Conservation (phyloP, 331 rosid species). For the Quercus phellos region DNA sequence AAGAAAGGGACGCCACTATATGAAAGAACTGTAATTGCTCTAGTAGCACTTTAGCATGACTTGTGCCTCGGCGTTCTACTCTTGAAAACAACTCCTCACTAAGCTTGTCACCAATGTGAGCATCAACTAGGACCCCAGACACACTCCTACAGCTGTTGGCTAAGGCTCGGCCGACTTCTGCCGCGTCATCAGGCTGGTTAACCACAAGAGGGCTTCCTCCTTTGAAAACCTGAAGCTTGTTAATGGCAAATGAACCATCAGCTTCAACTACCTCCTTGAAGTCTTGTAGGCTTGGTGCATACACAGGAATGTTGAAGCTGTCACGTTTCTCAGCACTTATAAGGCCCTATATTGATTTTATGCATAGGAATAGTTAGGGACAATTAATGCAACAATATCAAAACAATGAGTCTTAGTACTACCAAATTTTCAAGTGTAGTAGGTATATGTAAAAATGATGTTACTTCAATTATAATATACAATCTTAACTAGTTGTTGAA, state of each 20-base stretch:
- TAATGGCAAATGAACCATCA: constrained; percentile 63
- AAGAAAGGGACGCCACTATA: constrained; percentile 87
- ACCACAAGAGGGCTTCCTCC: constrained; percentile 98
- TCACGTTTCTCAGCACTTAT: constrained; percentile 69
- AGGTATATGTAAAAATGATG: no score
- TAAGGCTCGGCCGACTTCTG: constrained; percentile 69
- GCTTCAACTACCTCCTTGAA: constrained; percentile 86
- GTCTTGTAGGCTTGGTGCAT: constrained; percentile 87
- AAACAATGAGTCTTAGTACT: background rate
- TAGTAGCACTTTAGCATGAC: constrained; percentile 63
- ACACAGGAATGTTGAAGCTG: constrained; percentile 84
- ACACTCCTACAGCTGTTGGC: constrained; percentile 80
- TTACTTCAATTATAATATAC: no score
- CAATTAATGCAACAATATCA: background rate
- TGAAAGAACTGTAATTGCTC: constrained; percentile 88
- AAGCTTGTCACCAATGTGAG: constrained; percentile 81
- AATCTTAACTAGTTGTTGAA: no score
- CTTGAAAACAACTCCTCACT: constrained; percentile 64
- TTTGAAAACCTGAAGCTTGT: constrained; percentile 89
- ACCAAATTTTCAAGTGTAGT: no score
- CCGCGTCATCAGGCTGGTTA: constrained; percentile 60
- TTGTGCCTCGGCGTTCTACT: constrained; percentile 57
- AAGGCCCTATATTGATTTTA: constrained; percentile 36
- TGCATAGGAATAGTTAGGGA: background rate
- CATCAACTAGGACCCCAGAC: constrained; percentile 80